Conservation (phyloP, 495 filamentous ascomycete genomes). For the Darksidea phi region DNA sequence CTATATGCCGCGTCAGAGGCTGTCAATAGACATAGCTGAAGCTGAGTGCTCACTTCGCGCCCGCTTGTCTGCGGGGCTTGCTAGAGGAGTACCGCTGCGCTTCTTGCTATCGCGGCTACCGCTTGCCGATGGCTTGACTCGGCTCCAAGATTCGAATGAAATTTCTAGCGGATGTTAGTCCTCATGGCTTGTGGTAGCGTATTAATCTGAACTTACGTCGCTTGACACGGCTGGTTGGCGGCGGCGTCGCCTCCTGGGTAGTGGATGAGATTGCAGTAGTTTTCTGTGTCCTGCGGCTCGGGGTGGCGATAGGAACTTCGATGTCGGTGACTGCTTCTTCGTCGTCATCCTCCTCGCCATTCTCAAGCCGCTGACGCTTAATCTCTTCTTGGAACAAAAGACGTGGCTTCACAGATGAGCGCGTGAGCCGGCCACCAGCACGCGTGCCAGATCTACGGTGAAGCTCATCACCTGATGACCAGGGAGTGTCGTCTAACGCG, state of each 20-base stretch:
- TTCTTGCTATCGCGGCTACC: constrained; percentile 10
- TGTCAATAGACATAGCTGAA: constrained; percentile 17
- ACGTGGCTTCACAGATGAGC: constrained; percentile 76
- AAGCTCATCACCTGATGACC: constrained; percentile 51
- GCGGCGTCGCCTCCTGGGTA: constrained; percentile 21
- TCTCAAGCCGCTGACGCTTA: constrained; percentile 39
- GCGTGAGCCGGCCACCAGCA: constrained; percentile 57
- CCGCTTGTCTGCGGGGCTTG: constrained; percentile 10
- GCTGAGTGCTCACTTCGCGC: constrained; percentile 18
- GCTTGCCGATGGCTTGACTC: constrained; percentile 17
- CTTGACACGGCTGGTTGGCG: constrained; percentile 25
- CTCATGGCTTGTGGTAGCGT: not conserved
- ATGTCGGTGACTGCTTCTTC: constrained; percentile 53
- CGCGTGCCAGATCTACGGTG: constrained; percentile 42
- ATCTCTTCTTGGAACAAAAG: constrained; percentile 70
- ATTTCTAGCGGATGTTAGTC: constrained; percentile 8
- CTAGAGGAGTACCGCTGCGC: constrained; percentile 15
- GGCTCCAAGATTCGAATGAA: constrained; percentile 25
- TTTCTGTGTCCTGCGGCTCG: constrained; percentile 1
- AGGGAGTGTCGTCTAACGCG: constrained; percentile 50
- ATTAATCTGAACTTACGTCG: constrained; percentile 2
- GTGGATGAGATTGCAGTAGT: not conserved
- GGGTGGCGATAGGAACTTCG: constrained; percentile 40
- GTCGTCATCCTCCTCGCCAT: constrained; percentile 43
- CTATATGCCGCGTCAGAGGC: constrained; percentile 5